Evolutionary conservation across 495 filamentous ascomycete species (phyloP).

Genomic region (Copromyces sp.): DNA sequence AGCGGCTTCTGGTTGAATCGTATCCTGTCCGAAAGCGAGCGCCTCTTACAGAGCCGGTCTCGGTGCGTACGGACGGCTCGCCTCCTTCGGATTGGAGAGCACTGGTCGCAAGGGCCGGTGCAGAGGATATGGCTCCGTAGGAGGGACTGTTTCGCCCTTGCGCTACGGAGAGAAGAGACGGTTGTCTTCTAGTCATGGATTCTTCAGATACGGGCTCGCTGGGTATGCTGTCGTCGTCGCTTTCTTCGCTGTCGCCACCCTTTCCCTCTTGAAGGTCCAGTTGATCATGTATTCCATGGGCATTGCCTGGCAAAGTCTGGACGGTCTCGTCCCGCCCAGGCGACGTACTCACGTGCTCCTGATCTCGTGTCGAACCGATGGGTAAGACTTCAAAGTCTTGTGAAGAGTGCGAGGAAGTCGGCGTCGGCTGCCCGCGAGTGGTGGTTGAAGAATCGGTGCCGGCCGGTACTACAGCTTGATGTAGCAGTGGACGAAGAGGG

Average conservation of each 20-base stretch:
- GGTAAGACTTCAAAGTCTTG: background rate
- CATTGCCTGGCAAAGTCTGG: background rate
- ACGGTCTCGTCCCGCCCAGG: background rate
- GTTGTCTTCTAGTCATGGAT: conserved; percentile 45
- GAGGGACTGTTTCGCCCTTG: conserved; percentile 42
- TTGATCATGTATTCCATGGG: conserved; percentile 9
- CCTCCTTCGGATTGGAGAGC: background rate
- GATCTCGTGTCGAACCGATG: background rate
- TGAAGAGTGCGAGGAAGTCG: background rate
- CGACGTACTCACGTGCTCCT: background rate
- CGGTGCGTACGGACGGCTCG: background rate
- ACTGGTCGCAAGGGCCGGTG: background rate
- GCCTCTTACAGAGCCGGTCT: background rate
- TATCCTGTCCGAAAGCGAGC: background rate
- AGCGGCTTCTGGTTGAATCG: background rate
- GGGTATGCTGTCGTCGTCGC: conserved; percentile 4
- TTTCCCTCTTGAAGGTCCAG: background rate
- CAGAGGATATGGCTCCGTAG: conserved; percentile 45
- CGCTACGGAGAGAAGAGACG: conserved; percentile 49
- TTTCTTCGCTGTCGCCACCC: conserved; percentile 7
- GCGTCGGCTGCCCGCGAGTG: background rate
- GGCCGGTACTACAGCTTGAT: background rate
- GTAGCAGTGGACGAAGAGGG: conserved; percentile 10
- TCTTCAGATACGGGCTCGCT: conserved; percentile 9
- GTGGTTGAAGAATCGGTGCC: background rate